Conservation (phyloP, 1,284 basidiomycete species). For the Cryptococcus sp. region DNA sequence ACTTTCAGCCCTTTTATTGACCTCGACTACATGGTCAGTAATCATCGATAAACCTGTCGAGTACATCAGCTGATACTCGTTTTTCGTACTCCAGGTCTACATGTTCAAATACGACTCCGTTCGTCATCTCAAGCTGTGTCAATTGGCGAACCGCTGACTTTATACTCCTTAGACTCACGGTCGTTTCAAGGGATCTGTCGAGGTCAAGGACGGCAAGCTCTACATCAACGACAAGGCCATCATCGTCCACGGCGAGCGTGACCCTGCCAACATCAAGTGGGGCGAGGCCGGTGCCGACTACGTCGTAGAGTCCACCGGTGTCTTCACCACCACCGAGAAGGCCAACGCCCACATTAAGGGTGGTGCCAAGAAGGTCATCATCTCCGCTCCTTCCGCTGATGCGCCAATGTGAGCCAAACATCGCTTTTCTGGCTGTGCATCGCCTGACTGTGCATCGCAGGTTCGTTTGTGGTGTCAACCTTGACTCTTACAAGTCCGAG, state of each 20-base stretch:
- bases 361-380: conserved; percentile 99
- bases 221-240: conserved; percentile 79
- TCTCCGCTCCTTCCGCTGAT: conserved; percentile 97
- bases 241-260: conserved; percentile 80
- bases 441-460: conserved; percentile 17
- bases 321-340: conserved; percentile 93
- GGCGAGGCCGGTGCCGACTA: conserved; percentile 79
- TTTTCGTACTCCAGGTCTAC: conserved; percentile 61
- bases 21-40: conserved; percentile 81
- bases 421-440: conserved; percentile 1
- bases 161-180: conserved; percentile 69
- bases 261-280: conserved; percentile 89
- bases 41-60: conserved; percentile 29
- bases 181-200: conserved; percentile 84
- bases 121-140: conserved; percentile 10
- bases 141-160: conserved; percentile 1
- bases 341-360: conserved; percentile 94
- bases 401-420: conserved; percentile 74
- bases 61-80: background rate
- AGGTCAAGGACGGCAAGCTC: conserved; percentile 86
- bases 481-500: conserved; percentile 88
- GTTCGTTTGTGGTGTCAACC: conserved; percentile 93
- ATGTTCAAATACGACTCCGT: conserved; percentile 98
- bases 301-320: conserved; percentile 98
- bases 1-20: conserved; percentile 82